Percentiles rank a stretch among this genome's conserved stretches.
Evolutionary conservation across 2,329 filamentous ascomycete species (phyloP).

Genomic region (Sporothrix brunneoviolacea): DNA sequence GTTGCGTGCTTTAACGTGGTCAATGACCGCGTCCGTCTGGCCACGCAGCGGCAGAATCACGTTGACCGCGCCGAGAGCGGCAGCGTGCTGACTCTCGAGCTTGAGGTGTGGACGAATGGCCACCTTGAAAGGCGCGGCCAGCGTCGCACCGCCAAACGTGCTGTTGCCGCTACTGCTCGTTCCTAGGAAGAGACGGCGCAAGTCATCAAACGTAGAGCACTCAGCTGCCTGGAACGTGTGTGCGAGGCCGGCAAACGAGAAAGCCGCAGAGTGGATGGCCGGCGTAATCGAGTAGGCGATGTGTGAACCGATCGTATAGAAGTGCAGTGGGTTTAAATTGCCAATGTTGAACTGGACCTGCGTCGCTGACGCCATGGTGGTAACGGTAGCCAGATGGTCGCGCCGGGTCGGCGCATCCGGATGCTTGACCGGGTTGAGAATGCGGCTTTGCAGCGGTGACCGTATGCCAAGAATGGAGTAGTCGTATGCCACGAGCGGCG

Average conservation of each 20-base stretch:
- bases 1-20: conserved; percentile 53
- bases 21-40: conserved; percentile 31
- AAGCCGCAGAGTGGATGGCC: conserved; percentile 66
- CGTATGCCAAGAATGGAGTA: conserved; percentile 38
- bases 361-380: conserved; percentile 52
- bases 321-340: conserved; percentile 57
- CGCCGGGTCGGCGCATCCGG: conserved; percentile 34
- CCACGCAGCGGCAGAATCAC: conserved; percentile 61
- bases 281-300: conserved; percentile 65
- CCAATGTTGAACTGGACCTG: conserved; percentile 55
- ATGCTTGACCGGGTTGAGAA: conserved; percentile 49
- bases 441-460: conserved; percentile 35
- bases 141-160: conserved; percentile 60
- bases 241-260: conserved; percentile 58
- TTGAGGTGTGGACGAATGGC: conserved; percentile 58
- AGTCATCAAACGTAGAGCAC: conserved; percentile 53
- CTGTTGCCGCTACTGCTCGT: conserved; percentile 20
- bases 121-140: conserved; percentile 65
- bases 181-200: conserved; percentile 53
- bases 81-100: conserved; percentile 60
- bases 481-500: conserved; percentile 44
- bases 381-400: conserved; percentile 38
- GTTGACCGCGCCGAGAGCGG: conserved; percentile 66
- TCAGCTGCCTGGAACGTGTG: conserved; percentile 57
- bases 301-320: conserved; percentile 62